Evolutionary conservation across 495 filamentous ascomycete species (phyloP).

Genomic region (Hyaloscypha hepaticicola): DNA sequence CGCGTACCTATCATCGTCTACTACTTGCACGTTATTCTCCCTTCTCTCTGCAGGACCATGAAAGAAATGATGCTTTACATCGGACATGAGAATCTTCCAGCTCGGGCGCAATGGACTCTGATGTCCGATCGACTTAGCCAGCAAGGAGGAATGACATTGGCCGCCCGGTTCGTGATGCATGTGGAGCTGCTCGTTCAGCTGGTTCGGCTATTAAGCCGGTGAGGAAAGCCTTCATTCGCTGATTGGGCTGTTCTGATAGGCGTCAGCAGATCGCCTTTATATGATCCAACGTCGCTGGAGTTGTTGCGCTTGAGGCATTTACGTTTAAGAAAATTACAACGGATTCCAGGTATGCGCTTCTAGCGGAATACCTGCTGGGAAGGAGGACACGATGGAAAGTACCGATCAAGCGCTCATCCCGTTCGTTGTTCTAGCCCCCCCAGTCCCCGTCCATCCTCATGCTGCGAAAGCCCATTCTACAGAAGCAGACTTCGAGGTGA

Average conservation of each 20-base stretch:
- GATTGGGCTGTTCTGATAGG: conserved; percentile 20
- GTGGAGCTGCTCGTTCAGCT: conserved; percentile 50
- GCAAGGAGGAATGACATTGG: conserved; percentile 49
- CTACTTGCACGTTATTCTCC: conserved; percentile 52
- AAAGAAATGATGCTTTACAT: conserved; percentile 51
- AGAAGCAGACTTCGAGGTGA: conserved; percentile 23
- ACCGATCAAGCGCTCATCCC: conserved; percentile 28
- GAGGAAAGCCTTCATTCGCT: conserved; percentile 19
- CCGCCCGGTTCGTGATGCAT: conserved; percentile 52
- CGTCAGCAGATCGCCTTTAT: conserved; percentile 45
- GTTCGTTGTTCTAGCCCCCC: conserved; percentile 24
- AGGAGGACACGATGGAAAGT: not conserved
- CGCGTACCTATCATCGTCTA: conserved; percentile 48
- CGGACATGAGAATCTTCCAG: conserved; percentile 46
- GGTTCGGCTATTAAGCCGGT: conserved; percentile 43
- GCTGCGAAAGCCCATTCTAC: conserved; percentile 9
- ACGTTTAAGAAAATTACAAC: conserved; percentile 37
- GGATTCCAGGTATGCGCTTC: conserved; percentile 30
- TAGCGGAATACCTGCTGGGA: conserved; percentile 1
- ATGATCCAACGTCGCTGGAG: conserved; percentile 52
- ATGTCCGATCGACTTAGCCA: conserved; percentile 42
- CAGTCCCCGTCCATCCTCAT: conserved; percentile 19
- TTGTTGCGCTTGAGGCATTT: conserved; percentile 45
- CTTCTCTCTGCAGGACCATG: conserved; percentile 47
- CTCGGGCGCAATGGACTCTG: conserved; percentile 48